These are phyloP conservation scores for Cercospora sp. DNA, from an alignment of 2,329 filamentous ascomycete genomes.

Conservation along the genomic window DNA sequence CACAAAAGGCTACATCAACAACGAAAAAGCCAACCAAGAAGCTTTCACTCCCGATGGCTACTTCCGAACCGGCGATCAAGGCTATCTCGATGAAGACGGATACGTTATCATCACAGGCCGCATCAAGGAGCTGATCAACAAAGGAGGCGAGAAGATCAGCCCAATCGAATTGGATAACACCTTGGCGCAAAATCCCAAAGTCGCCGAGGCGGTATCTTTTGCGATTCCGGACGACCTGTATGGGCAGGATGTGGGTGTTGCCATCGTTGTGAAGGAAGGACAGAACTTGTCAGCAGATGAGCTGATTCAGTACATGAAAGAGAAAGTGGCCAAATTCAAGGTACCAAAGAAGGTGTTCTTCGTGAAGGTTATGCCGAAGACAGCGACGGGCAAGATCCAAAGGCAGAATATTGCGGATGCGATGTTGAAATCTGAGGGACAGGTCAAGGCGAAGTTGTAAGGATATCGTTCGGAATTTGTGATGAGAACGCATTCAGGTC, in stretches of 20 bases:
- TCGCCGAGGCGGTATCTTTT: constrained; percentile 80
- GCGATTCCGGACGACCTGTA: constrained; percentile 80
- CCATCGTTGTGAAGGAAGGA: constrained; percentile 71
- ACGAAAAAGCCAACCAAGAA: constrained; percentile 70
- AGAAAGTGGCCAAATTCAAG: constrained; percentile 79
- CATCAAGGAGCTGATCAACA: constrained; percentile 91
- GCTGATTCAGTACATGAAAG: constrained; percentile 66
- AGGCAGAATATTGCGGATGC: constrained; percentile 80
- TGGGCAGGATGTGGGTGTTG: constrained; percentile 77
- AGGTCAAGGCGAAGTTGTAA: constrained; percentile 17
- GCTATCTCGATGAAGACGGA: constrained; percentile 74
- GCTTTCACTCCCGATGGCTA: constrained; percentile 75
- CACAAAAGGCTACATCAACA: constrained; percentile 83
- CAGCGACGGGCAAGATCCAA: constrained; percentile 88
- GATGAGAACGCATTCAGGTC: no score
- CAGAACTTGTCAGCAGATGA: constrained; percentile 53
- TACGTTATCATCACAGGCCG: constrained; percentile 86
- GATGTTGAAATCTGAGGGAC: constrained; percentile 62
- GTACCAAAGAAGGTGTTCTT: constrained; percentile 84
- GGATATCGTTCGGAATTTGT: no score
- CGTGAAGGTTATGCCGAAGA: constrained; percentile 78
- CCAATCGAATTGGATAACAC: constrained; percentile 87
- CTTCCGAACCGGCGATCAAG: constrained; percentile 87
- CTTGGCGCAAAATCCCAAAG: constrained; percentile 68
- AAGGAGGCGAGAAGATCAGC: constrained; percentile 85